A percentile compares a stretch with the other conserved stretches of the same genome.
phyloP scores from a whole-genome alignment of 2,329 filamentous ascomycete genomes.

The Raffaelea albimanens region DNA sequence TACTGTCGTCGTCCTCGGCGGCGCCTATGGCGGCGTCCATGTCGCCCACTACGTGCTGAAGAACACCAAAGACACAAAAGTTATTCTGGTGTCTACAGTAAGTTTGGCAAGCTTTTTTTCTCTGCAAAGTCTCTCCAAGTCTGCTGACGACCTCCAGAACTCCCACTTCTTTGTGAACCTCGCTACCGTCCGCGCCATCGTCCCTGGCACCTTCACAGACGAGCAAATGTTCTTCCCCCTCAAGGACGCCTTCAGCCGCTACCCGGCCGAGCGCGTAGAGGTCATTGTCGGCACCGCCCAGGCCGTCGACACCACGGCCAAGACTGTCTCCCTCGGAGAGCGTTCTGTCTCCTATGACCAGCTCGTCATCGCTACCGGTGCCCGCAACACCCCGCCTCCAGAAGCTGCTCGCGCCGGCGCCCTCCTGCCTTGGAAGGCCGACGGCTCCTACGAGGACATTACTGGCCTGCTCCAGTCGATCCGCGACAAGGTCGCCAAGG shows the following conservation, averaged over 20 bases:
- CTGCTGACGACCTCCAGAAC: slow-evolving; percentile 26
- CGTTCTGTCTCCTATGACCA: slow-evolving; percentile 40
- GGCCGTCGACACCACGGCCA: slow-evolving; percentile 36
- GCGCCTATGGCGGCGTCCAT: slow-evolving; percentile 42
- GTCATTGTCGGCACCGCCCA: slow-evolving; percentile 41
- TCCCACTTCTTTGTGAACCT: slow-evolving; percentile 52
- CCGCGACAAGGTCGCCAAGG: slow-evolving; percentile 30
- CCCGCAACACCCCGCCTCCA: slow-evolving; percentile 19
- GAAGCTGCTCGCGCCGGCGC: slow-evolving; percentile 21
- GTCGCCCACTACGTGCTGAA: slow-evolving; percentile 45
- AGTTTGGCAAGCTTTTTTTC: too few species aligned
- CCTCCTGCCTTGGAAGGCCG: slow-evolving; percentile 41
- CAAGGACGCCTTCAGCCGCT: slow-evolving; percentile 37
- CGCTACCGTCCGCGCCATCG: slow-evolving; percentile 44
- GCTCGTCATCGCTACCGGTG: slow-evolving; percentile 48
- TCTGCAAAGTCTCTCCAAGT: too few species aligned
- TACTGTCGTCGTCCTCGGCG: slow-evolving; percentile 45
- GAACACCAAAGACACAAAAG: slow-evolving; percentile 36
- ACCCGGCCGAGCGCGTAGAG: slow-evolving; percentile 38
- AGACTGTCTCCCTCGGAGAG: slow-evolving; percentile 22
- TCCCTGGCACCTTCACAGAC: slow-evolving; percentile 39
- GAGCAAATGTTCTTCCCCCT: slow-evolving; percentile 42
- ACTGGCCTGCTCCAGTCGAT: slow-evolving; percentile 29
- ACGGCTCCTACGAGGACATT: slow-evolving; percentile 35
- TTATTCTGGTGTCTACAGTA: slow-evolving; percentile 48